Base-by-base conservation (phyloP, 176 grass and related monocot genomes). In the Zoysia pacifica region DNA sequence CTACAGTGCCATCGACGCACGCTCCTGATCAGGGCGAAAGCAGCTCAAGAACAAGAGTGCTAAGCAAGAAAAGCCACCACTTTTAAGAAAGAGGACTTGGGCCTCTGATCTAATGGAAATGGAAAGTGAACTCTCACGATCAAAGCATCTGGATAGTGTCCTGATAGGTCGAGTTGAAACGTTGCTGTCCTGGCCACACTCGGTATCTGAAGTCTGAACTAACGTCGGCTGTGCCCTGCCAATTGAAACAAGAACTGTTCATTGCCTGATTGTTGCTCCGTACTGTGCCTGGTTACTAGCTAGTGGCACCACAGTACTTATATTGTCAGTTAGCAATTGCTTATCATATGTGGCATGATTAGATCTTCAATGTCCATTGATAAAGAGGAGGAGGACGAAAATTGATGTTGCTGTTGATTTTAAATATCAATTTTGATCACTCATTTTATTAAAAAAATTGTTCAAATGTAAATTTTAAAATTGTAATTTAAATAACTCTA, bases 111-210 rank as follows among this genome's bases (percentile, higher is more conserved):
- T 37, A 74, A 55, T 64, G 61, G 35, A 74, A 5, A n/a, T 1
- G 16, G 40, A 20, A 75, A 68, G 35, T 68, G 72, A 48, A 19
- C 49, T 48, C 1, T 18, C 52, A 54, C 52, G 4, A 54, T 5
- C 52, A 54, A 3, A 15, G 52, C 52, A 6, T 54, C 52, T 54
- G 48, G 28, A 28, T 28, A 28, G 28, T 15, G 44, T 41, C 12
- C 50, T n/a, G 16, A 70, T 77, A 18, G 44, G 69, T 61, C 11
- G 40, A 18, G 45, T 19, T 70, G n/a, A 38, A 48, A 78, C n/a
- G 55, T 71, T 62, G 67, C 82, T 18, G 38, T 84, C 74, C 18
- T 51, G 41, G 8, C 15, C 12, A 62, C 46, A 51, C 71, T 45
- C 65, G 4, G 46, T 45, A 40, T 41, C 20, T 20, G 79, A 63